Evolutionary conservation across 176 grass and related monocot species (phyloP).

Genomic region (Melocanna baccifera): DNA sequence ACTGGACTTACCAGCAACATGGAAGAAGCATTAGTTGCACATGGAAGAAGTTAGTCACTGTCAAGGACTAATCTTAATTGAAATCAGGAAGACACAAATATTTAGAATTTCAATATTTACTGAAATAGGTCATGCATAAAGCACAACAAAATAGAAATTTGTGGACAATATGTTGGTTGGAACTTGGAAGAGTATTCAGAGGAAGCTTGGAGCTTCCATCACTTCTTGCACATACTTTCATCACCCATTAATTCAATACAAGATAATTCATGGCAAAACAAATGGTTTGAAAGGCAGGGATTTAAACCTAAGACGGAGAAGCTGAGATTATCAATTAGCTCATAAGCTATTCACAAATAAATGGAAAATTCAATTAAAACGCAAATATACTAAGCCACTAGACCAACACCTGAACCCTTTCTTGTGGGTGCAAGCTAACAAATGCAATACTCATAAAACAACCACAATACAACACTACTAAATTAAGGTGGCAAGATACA

Average conservation of each 20-base stretch:
- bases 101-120: neutral
- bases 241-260: neutral
- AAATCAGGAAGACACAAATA: neutral
- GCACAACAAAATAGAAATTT: neutral
- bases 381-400: neutral
- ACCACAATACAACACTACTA: neutral
- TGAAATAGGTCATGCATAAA: neutral
- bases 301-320: neutral
- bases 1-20: slow-evolving; percentile 72
- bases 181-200: neutral
- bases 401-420: neutral
- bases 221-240: neutral
- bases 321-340: neutral
- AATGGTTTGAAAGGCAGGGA: neutral
- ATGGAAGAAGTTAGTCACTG: slow-evolving; percentile 78
- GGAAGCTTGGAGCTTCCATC: neutral
- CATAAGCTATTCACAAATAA: neutral
- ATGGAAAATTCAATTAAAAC: neutral
- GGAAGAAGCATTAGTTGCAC: slow-evolving; percentile 88
- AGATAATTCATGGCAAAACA: neutral
- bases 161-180: neutral
- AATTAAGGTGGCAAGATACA: slow-evolving; percentile 55
- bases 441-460: neutral
- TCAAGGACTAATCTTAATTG: slow-evolving; percentile 42
- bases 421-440: neutral